phyloP scores from a whole-genome alignment of 768 basidiomycete species.

The Rhodotorula taiwanensis region DNA sequence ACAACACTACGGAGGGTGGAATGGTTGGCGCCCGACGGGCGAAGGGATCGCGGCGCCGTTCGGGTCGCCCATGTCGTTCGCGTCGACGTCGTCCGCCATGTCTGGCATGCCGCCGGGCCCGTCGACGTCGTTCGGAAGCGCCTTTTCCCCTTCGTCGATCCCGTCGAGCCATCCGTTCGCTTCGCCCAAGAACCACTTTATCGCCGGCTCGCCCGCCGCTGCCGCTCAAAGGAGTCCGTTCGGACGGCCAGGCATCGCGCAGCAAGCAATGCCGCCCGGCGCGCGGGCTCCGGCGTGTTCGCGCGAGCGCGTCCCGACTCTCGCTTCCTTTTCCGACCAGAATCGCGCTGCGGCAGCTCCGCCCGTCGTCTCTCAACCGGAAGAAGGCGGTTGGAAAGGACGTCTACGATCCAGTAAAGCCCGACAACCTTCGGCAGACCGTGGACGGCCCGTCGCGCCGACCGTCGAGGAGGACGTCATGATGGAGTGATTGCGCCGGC shows the following conservation, averaged over 20 bases:
- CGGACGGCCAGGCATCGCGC: no score
- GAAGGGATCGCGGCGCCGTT: not conserved
- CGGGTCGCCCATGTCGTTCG: slow-evolving; percentile 17
- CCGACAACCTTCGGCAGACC: not conserved
- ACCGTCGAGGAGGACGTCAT: not conserved
- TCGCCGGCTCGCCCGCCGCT: no score
- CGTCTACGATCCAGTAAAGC: not conserved
- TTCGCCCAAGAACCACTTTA: not conserved
- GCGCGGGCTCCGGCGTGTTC: slow-evolving; percentile 4
- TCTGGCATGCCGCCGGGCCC: not conserved
- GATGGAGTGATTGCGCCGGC: not conserved
- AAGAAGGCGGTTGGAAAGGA: not conserved
- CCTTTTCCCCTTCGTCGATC: not conserved
- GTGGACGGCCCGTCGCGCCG: not conserved
- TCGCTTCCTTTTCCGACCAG: not conserved
- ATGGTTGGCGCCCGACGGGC: slow-evolving; percentile 4
- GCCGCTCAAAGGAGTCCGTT: not conserved
- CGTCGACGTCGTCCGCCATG: not conserved
- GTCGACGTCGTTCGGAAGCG: not conserved
- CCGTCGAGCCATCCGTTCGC: not conserved
- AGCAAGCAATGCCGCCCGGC: not conserved
- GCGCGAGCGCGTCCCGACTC: slow-evolving; percentile 1
- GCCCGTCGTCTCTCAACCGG: no score
- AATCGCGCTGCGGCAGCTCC: not conserved
- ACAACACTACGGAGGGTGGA: not conserved